Evolutionary conservation across 495 filamentous ascomycete genomes (phyloP).

Genomic region (Penicillium parvum): DNA sequence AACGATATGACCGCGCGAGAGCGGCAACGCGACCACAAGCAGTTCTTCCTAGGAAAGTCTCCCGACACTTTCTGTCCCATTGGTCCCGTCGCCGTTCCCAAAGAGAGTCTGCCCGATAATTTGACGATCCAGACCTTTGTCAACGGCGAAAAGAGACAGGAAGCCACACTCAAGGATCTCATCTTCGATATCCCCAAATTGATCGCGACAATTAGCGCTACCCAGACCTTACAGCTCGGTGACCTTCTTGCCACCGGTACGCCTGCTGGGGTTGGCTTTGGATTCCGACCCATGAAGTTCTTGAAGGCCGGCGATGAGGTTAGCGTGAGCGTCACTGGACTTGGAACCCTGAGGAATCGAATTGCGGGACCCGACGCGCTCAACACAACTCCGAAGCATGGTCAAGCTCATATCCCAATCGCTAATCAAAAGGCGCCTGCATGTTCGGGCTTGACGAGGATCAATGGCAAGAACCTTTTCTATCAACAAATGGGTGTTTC

Average conservation of each 20-base stretch:
- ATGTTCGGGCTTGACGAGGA: constrained; percentile 28
- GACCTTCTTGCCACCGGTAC: constrained; percentile 76
- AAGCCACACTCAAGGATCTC: constrained; percentile 61
- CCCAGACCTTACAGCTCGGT: constrained; percentile 63
- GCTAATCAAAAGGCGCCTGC: constrained; percentile 11
- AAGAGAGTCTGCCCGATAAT: constrained; percentile 47
- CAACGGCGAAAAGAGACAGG: constrained; percentile 62
- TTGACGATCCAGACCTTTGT: constrained; percentile 56
- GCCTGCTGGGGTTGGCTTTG: constrained; percentile 51
- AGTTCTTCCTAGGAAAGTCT: constrained; percentile 55
- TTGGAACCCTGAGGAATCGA: constrained; percentile 38
- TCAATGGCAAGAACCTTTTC: constrained; percentile 44
- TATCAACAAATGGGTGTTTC: constrained; percentile 25
- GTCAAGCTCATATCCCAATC: constrained; percentile 5
- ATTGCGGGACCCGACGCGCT: constrained; percentile 21
- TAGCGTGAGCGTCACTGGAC: constrained; percentile 38
- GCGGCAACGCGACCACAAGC: constrained; percentile 53
- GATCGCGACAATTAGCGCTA: constrained; percentile 61
- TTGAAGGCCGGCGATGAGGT: constrained; percentile 50
- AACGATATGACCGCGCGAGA: constrained; percentile 55
- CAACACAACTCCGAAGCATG: constrained; percentile 11
- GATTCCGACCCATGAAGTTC: constrained; percentile 39
- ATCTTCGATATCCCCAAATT: constrained; percentile 65
- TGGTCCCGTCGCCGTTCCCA: constrained; percentile 50
- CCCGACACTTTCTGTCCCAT: constrained; percentile 54